These are phyloP conservation scores for Claviceps quebecensis DNA, from an alignment of 2,329 filamentous ascomycete species.

Conservation along the genomic window DNA sequence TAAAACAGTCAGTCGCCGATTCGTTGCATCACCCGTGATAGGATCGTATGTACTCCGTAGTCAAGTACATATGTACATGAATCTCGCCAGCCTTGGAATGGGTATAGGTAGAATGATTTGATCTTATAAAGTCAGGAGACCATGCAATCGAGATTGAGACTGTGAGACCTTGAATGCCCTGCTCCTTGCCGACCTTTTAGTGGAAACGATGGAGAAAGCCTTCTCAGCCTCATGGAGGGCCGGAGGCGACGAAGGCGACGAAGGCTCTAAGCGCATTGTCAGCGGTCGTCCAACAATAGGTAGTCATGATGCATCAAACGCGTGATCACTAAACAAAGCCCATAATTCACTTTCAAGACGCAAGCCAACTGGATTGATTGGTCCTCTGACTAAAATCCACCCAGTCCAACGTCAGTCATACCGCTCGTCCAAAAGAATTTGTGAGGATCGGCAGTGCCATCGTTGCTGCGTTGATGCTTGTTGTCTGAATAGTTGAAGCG, in stretches of 20 bases:
- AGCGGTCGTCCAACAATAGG: background rate
- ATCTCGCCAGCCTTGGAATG: constrained; percentile 61
- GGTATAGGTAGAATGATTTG: constrained; percentile 63
- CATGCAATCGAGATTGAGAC: constrained; percentile 81
- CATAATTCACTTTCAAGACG: too few species aligned
- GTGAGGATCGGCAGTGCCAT: constrained; percentile 65
- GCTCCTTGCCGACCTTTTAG: constrained; percentile 38
- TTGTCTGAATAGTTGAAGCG: constrained; percentile 30
- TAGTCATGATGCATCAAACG: background rate
- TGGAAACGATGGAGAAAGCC: constrained; percentile 64
- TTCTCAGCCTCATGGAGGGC: constrained; percentile 14
- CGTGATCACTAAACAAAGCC: too few species aligned
- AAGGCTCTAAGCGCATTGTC: background rate
- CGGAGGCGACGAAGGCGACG: too few species aligned
- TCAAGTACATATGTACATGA: constrained; percentile 46
- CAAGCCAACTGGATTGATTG: constrained; percentile 8
- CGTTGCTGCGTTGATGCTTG: constrained; percentile 55
- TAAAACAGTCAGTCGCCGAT: constrained; percentile 59
- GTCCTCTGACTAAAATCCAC: constrained; percentile 47
- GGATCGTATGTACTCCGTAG: constrained; percentile 35
- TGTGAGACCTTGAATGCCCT: constrained; percentile 48
- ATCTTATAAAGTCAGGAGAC: constrained; percentile 53
- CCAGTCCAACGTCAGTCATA: constrained; percentile 61
- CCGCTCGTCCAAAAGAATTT: constrained; percentile 75
- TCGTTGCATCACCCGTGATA: constrained; percentile 48